A percentile compares a stretch with the other conserved stretches of the same genome.
Evolutionary conservation across 441 rosid species (phyloP).

Genomic region (Breynia disticha): DNA sequence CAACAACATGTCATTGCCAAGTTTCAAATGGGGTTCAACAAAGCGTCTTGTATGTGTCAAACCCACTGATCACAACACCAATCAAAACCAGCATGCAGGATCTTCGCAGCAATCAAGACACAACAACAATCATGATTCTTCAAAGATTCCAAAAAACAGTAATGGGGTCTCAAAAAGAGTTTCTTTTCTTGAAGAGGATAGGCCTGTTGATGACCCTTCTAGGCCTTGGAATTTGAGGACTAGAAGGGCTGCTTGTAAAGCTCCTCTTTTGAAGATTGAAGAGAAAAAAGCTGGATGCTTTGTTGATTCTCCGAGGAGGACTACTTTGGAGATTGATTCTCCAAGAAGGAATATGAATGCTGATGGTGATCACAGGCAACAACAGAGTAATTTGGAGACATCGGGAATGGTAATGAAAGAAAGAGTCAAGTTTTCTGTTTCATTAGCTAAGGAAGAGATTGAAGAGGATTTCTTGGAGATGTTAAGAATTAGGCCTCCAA

Average conservation of each 20-base stretch:
- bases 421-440: conserved; percentile 33
- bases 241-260: conserved; percentile 47
- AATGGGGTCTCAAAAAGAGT: conserved; percentile 8
- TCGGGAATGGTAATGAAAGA: conserved; percentile 19
- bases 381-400: conserved; percentile 14
- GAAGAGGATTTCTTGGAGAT: conserved; percentile 48
- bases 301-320: neutral
- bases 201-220: conserved; percentile 12
- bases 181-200: conserved; percentile 17
- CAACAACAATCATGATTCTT: conserved; percentile 5
- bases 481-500: conserved; percentile 41
- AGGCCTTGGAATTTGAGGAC: conserved; percentile 63
- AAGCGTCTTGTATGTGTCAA: conserved; percentile 41
- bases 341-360: neutral
- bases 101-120: conserved; percentile 16
- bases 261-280: conserved; percentile 19
- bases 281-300: neutral
- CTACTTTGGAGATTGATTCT: neutral
- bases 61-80: conserved; percentile 15
- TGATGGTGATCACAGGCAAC: conserved; percentile 1
- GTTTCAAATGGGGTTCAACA: conserved; percentile 47
- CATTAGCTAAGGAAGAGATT: conserved; percentile 38
- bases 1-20: conserved; percentile 49
- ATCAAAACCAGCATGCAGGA: neutral
- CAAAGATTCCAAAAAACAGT: neutral